A percentile compares a stretch with the other conserved stretches of the same genome.
Conservation (phyloP, 257 asterid species). For the Petunia secreta region DNA sequence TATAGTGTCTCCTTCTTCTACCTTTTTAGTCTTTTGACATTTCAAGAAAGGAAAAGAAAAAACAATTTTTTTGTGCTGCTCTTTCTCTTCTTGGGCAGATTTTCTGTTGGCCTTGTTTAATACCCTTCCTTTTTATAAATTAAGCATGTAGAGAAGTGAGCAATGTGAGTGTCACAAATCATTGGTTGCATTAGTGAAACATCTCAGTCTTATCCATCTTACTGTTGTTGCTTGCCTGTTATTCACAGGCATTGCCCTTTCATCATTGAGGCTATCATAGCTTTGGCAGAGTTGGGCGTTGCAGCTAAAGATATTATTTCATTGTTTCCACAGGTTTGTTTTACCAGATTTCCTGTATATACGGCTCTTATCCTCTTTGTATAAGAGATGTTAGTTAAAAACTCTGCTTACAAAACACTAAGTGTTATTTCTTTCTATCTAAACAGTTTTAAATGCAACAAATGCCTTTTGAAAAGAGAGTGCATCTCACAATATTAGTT, state of each 20-base stretch:
- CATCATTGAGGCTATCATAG: conserved; percentile 82
- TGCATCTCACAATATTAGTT: too few relatives aligned
- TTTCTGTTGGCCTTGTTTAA: not conserved
- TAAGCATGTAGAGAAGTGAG: not conserved
- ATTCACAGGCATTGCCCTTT: conserved; percentile 78
- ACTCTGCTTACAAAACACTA: not conserved
- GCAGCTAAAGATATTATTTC: conserved; percentile 76
- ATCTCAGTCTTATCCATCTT: conserved; percentile 16
- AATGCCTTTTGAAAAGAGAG: too few relatives aligned
- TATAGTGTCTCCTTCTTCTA: not conserved
- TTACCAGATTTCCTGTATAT: conserved; percentile 6
- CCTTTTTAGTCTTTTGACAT: not conserved
- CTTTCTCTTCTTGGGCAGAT: conserved; percentile 2
- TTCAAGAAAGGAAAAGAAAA: conserved; percentile 8
- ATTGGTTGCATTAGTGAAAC: not conserved
- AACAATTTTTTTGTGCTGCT: not conserved
- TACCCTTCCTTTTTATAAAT: not conserved
- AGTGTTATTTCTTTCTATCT: not conserved
- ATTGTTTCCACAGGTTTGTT: conserved; percentile 83
- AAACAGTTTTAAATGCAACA: too few relatives aligned
- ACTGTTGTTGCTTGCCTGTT: conserved; percentile 17
- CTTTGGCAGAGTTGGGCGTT: conserved; percentile 92
- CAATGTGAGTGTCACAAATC: conserved; percentile 14
- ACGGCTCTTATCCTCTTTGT: not conserved
- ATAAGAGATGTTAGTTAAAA: not conserved